Conservation (phyloP, 179 eudicot species). For the Actinidia arguta region DNA sequence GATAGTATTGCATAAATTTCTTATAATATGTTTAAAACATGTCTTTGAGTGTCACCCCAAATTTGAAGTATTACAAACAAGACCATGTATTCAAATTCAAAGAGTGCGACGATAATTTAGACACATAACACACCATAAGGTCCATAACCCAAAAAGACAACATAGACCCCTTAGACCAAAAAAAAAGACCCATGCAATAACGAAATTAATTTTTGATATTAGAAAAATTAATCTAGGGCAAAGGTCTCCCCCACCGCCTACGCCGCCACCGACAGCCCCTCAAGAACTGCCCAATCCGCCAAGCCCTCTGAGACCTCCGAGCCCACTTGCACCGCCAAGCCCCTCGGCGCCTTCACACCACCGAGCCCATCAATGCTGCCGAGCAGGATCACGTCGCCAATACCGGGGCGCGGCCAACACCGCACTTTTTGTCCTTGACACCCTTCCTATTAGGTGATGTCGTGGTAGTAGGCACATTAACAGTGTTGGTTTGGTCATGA, state of each 20-base stretch:
- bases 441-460: constrained; percentile 14
- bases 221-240: constrained; percentile 23
- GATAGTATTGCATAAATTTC: too few relatives aligned
- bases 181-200: not conserved
- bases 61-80: too few relatives aligned
- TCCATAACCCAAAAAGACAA: too few relatives aligned
- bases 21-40: too few relatives aligned
- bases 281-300: constrained; percentile 14
- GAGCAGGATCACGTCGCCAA: constrained; percentile 19
- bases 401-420: constrained; percentile 22
- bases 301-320: constrained; percentile 25
- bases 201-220: not conserved
- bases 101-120: not conserved
- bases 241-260: constrained; percentile 1
- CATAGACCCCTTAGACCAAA: not conserved
- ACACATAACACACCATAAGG: too few relatives aligned
- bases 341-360: constrained; percentile 21
- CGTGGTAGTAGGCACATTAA: constrained; percentile 17
- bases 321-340: constrained; percentile 31
- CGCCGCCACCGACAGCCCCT: constrained; percentile 20
- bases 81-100: not conserved
- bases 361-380: constrained; percentile 22
- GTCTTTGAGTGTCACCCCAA: too few relatives aligned
- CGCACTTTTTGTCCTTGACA: constrained; percentile 30
- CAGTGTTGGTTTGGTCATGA: constrained; percentile 17